Base-by-base conservation (phyloP, 129 eudicot genomes). In the Helichrysum umbraculigerum region DNA sequence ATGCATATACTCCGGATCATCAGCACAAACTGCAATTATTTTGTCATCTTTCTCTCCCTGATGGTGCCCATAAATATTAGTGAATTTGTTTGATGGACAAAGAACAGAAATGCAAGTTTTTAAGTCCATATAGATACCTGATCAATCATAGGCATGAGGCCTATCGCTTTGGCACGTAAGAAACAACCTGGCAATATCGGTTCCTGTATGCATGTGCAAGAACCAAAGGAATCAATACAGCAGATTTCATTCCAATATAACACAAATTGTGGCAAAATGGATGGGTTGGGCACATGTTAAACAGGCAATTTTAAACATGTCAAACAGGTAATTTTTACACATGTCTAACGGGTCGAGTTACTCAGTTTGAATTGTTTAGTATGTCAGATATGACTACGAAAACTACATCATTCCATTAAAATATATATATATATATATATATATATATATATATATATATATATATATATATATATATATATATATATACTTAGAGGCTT, bases 21-120 rank as follows among this genome's bases (percentile, higher is more conserved):
- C 98, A 76, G 98, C 98, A 83, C 98, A 93, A 30, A 93, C 97
- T 34, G 98, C 98, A 76, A 93, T 93, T 30, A 93, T 93, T 91
- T 93, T 93, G 77, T 93, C 98, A 84, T 93, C 98, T 71, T 87
- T 90, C 68, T 93, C 98, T 70, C 98, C 98, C 98, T 93, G 80
- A 63, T 9, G 6, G 54, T 30, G 25, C 3, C 2, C 15, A 21
- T 1, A 60, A 54, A 35, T 5, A 41, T 68, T 39, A 57, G 54
- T 67, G 35, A 63, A 25, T 29, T 22, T 63, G 68, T 72, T 54
- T 30, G 4, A 30, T 41, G 30, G 6, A 60, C 47, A 70, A 70
- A 56, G 51, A 59, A 37, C 63, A 39, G 35, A 57, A 73, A 5
- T 66, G 20, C 56, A 44, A 20, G 51, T 39, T 68, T 22, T 14